A percentile compares a stretch with the other conserved stretches of the same genome.
These are phyloP conservation scores for Phytophthora macrochlamydospora DNA, from an alignment of 352 stramenopile species.

Conservation along the genomic window DNA sequence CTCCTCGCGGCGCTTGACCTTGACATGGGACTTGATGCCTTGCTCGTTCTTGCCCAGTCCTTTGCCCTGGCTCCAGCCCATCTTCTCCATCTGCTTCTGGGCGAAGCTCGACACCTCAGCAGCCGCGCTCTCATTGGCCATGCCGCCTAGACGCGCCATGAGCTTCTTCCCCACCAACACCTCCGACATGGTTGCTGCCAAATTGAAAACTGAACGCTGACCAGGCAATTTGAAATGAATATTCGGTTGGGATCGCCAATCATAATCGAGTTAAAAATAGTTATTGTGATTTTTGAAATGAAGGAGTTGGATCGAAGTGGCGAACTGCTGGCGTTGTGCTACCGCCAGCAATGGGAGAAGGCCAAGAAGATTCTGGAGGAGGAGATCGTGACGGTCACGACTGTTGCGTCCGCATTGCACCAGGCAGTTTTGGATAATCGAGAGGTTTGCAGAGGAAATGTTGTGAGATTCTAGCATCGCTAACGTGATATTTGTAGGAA, in stretches of 20 bases:
- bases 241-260: too few species aligned
- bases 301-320: slow-evolving; percentile 40
- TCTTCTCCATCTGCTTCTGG: slow-evolving; percentile 92
- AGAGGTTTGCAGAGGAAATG: slow-evolving; percentile 14
- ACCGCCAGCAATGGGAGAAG: slow-evolving; percentile 41
- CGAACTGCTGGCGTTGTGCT: slow-evolving; percentile 45
- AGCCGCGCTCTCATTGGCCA: slow-evolving; percentile 80
- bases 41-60: slow-evolving; percentile 96
- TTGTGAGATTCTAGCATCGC: not conserved
- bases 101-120: slow-evolving; percentile 79
- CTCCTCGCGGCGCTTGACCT: slow-evolving; percentile 94
- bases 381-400: slow-evolving; percentile 18
- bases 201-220: too few species aligned
- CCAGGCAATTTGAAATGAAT: too few species aligned
- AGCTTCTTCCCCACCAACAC: slow-evolving; percentile 88
- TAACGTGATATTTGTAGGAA: slow-evolving; percentile 6
- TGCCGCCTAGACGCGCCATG: slow-evolving; percentile 73
- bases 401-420: slow-evolving; percentile 29
- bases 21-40: slow-evolving; percentile 93
- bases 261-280: too few species aligned
- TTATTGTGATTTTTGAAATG: slow-evolving; percentile 9
- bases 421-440: slow-evolving; percentile 30
- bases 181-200: slow-evolving; percentile 19
- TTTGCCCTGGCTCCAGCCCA: slow-evolving; percentile 96
- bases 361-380: slow-evolving; percentile 21